phyloP scores from a whole-genome alignment of 139 green algal genomes.

The Coelastrella sp. region DNA sequence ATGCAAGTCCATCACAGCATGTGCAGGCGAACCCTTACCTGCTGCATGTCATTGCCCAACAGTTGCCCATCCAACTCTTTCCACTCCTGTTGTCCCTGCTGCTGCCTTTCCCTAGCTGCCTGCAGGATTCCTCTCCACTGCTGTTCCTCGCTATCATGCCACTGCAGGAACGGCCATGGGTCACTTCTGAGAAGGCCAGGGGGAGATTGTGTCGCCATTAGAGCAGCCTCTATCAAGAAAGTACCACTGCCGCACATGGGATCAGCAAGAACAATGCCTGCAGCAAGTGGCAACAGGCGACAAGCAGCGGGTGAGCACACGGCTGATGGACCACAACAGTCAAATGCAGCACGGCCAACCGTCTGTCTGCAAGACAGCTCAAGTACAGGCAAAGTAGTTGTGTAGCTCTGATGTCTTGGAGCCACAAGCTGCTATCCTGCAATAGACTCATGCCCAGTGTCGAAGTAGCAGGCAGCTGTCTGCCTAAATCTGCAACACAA shows the following conservation, averaged over 20 bases:
- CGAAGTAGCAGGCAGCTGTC: too few relatives aligned
- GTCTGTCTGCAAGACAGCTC: too few relatives aligned
- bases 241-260: constrained; percentile 95
- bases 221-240: constrained; percentile 89
- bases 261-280: constrained; percentile 73
- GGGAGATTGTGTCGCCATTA: constrained; percentile 82
- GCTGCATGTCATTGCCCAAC: constrained; percentile 75
- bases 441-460: too few relatives aligned
- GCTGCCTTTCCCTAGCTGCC: not conserved
- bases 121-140: constrained; percentile 25
- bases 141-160: constrained; percentile 69
- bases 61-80: constrained; percentile 30
- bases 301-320: too few relatives aligned
- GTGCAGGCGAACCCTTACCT: constrained; percentile 38
- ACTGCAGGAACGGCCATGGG: constrained; percentile 77
- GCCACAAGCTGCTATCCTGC: not conserved
- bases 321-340: too few relatives aligned
- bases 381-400: too few relatives aligned
- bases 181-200: constrained; percentile 69
- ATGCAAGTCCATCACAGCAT: too few relatives aligned
- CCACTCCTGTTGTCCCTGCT: not conserved
- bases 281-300: too few relatives aligned
- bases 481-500: not conserved
- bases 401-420: not conserved
- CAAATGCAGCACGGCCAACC: too few relatives aligned